A percentile compares a stretch with the other conserved stretches of the same genome.
Conservation (phyloP, 805 yeast genomes). For the Blastobotrys mokoenaii region DNA sequence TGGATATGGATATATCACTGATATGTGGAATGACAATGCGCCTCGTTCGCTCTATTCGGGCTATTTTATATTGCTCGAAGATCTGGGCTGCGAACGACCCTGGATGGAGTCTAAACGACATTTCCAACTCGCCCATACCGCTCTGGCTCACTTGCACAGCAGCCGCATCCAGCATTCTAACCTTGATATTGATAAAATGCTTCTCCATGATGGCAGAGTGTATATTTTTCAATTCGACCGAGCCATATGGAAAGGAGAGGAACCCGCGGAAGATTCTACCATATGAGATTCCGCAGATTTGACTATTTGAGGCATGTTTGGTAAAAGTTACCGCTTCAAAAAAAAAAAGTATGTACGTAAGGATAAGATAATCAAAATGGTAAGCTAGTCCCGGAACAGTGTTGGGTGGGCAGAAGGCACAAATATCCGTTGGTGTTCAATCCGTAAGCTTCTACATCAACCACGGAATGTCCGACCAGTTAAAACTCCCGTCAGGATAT, state of each 20-base stretch:
- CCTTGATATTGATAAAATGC: not conserved
- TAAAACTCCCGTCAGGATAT: no score
- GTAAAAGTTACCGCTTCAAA: no score
- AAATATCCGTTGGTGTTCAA: no score
- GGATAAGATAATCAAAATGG: no score
- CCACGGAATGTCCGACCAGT: no score
- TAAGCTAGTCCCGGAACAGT: no score
- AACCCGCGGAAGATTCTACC: no score
- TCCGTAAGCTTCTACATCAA: no score
- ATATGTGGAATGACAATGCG: not conserved
- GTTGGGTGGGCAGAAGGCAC: no score
- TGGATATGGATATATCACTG: not conserved
- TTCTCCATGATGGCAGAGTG: not conserved
- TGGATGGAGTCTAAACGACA: not conserved
- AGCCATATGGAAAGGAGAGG: not conserved
- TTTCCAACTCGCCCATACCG: not conserved
- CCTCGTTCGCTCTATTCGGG: not conserved
- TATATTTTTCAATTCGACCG: not conserved
- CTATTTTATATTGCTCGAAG: not conserved
- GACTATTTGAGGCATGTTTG: no score
- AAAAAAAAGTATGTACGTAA: no score
- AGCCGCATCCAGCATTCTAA: not conserved
- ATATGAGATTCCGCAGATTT: no score
- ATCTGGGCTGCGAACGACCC: not conserved
- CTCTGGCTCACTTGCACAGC: not conserved